A percentile compares a stretch with the other conserved stretches of the same genome.
These are phyloP conservation scores for Citrus medica DNA, from an alignment of 345 rosid species.

Conservation along the genomic window DNA sequence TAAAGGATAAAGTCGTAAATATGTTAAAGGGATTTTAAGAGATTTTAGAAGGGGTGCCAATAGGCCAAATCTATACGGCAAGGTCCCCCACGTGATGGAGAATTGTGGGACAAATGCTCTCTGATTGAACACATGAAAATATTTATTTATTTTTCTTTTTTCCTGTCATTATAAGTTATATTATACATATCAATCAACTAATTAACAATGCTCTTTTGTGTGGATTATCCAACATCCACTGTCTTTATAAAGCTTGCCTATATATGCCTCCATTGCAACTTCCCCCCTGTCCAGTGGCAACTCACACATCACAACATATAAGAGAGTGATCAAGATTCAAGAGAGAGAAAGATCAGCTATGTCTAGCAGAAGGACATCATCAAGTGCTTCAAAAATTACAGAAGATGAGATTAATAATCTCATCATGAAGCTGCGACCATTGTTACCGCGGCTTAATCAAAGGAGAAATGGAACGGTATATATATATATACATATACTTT, in stretches of 20 bases:
- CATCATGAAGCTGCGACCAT: slow-evolving; percentile 23
- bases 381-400: slow-evolving; percentile 17
- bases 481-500: neutral
- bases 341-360: slow-evolving; percentile 5
- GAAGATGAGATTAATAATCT: slow-evolving; percentile 21
- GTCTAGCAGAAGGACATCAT: slow-evolving; percentile 18
- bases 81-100: slow-evolving; percentile 13
- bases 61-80: too few relatives aligned
- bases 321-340: neutral
- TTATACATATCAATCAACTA: slow-evolving; percentile 6
- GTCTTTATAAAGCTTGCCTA: slow-evolving; percentile 26
- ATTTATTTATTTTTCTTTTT: too few relatives aligned
- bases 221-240: neutral
- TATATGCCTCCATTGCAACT: neutral
- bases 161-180: neutral
- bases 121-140: neutral
- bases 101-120: slow-evolving; percentile 20
- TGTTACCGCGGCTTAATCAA: slow-evolving; percentile 24
- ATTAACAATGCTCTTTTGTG: neutral
- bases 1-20: too few relatives aligned
- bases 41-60: too few relatives aligned
- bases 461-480: slow-evolving; percentile 23
- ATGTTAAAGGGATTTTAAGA: too few relatives aligned
- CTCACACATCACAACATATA: too few relatives aligned
- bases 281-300: neutral